Base-by-base conservation (phyloP, 2,329 filamentous ascomycete genomes). In the Didymella pomorum region DNA sequence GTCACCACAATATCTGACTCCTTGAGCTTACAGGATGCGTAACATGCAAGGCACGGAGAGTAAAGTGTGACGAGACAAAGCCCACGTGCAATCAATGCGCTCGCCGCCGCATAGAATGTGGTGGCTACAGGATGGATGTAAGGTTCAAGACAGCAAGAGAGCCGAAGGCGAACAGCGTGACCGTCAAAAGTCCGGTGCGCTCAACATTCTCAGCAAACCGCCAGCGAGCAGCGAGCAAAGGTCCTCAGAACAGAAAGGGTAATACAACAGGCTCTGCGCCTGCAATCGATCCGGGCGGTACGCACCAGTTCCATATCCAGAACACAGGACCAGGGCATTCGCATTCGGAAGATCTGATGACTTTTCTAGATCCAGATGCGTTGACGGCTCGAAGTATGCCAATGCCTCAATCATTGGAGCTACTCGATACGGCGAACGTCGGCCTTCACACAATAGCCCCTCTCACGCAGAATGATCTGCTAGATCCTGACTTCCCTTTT, bases 21-120 rank as follows among this genome's bases (percentile, higher is more conserved):
- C 26, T 33, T 28, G 20, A 52, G 26, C 14, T 56, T 7, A 41
- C 43, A 90, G 88, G 88, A 67, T 91, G 88, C 75, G 82, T 87
- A 63, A 90, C 88, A 56, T 91, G 88, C 79, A 91, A 90, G 76
- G 82, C 86, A 58, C 89, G 90, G 76, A 81, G 88, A 64, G 78
- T 90, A 46, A 90, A 90, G 76, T 91, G 88, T 77, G 88, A 89
- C 73, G 88, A 90, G 76, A 85, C 84, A 47, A 90, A 90, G 67
- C 88, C 87, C 2, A 81, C 80, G 31, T 90, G 87, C 66, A 80
- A 84, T 49, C 87, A 90, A 78, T 90, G 87, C 70, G 80, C 85
- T 51, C 86, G 85, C 66, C 81, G 88, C 54, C 86, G 84, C 56
- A 86, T 90, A 28, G 73, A 79, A 5, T 90, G 88, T 70, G 88